Conservation (phyloP, 108 stramenopile species). For the Nitzschia sp. region DNA sequence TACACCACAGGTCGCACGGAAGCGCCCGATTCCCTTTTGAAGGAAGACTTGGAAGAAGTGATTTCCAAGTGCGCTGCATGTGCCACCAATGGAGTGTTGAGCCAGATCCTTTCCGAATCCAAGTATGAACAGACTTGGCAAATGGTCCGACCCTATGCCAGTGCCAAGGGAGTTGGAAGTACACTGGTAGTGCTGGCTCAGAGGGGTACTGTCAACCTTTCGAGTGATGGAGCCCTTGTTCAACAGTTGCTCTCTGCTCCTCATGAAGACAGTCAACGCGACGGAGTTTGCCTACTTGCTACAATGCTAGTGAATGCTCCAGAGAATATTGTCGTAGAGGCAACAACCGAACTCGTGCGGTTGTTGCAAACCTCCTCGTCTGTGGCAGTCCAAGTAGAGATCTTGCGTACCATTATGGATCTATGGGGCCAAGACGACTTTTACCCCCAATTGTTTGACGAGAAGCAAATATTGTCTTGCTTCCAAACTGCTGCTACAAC, state of each 20-base stretch:
- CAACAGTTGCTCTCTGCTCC: slow-evolving; percentile 9
- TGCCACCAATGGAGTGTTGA: slow-evolving; percentile 29
- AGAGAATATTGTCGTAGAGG: neutral
- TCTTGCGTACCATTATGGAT: slow-evolving; percentile 63
- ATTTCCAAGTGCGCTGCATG: slow-evolving; percentile 31
- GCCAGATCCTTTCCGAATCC: slow-evolving; percentile 4
- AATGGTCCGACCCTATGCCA: neutral
- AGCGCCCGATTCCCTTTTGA: slow-evolving; percentile 1
- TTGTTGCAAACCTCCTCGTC: neutral
- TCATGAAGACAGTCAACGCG: slow-evolving; percentile 11
- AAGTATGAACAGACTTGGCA: slow-evolving; percentile 16
- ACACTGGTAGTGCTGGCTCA: slow-evolving; percentile 9
- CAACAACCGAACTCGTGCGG: slow-evolving; percentile 1
- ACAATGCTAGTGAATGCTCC: neutral
- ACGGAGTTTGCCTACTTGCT: slow-evolving; percentile 15
- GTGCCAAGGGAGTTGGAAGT: slow-evolving; percentile 1
- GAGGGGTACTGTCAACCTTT: neutral
- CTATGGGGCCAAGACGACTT: slow-evolving; percentile 66
- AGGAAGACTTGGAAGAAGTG: slow-evolving; percentile 22
- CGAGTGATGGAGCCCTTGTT: neutral
- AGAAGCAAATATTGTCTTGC: slow-evolving; percentile 33
- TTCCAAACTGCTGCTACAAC: slow-evolving; percentile 7
- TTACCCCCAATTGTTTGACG: slow-evolving; percentile 48
- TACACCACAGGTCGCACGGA: slow-evolving; percentile 1
- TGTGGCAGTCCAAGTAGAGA: slow-evolving; percentile 33